phyloP scores from a whole-genome alignment of 352 stramenopile species.

The Pythium periplocum region DNA sequence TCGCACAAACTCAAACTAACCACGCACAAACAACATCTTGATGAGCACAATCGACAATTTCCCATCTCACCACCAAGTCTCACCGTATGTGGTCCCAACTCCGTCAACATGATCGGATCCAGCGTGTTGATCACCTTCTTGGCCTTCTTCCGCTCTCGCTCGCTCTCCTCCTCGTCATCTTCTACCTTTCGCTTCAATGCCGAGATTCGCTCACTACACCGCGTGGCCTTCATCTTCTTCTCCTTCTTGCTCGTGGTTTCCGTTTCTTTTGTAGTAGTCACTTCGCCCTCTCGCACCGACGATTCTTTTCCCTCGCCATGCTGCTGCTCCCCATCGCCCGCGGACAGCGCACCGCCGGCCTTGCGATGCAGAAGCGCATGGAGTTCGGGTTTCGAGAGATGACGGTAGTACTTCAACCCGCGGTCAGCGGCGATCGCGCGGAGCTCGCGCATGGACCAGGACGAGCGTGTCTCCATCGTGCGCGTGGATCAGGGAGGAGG shows the following conservation, averaged over 20 bases:
- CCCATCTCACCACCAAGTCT: slow-evolving; percentile 12
- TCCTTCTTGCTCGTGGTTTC: slow-evolving; percentile 1
- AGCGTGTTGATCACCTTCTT: slow-evolving; percentile 70
- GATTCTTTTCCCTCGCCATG: slow-evolving; percentile 15
- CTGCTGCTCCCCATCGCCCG: too few species aligned
- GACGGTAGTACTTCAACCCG: slow-evolving; percentile 80
- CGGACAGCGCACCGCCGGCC: slow-evolving; percentile 34
- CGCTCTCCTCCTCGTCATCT: slow-evolving; percentile 12
- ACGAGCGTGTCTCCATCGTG: slow-evolving; percentile 77
- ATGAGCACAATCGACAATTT: slow-evolving; percentile 2
- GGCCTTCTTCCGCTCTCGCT: slow-evolving; percentile 35
- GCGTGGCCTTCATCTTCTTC: slow-evolving; percentile 22
- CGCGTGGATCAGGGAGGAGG: neutral
- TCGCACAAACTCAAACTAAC: slow-evolving; percentile 78
- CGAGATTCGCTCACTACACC: slow-evolving; percentile 50
- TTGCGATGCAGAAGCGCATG: slow-evolving; percentile 74
- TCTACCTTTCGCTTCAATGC: slow-evolving; percentile 52
- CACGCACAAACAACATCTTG: slow-evolving; percentile 8
- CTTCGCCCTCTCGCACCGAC: slow-evolving; percentile 4
- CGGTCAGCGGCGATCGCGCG: slow-evolving; percentile 59
- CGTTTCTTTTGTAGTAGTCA: neutral
- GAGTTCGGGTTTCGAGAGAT: slow-evolving; percentile 77
- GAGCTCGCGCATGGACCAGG: slow-evolving; percentile 75
- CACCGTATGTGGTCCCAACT: slow-evolving; percentile 73
- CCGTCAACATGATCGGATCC: slow-evolving; percentile 86